Base-by-base conservation (phyloP, 192 early-diverging fungal genomes). In the Entophlyctis luteolus region DNA sequence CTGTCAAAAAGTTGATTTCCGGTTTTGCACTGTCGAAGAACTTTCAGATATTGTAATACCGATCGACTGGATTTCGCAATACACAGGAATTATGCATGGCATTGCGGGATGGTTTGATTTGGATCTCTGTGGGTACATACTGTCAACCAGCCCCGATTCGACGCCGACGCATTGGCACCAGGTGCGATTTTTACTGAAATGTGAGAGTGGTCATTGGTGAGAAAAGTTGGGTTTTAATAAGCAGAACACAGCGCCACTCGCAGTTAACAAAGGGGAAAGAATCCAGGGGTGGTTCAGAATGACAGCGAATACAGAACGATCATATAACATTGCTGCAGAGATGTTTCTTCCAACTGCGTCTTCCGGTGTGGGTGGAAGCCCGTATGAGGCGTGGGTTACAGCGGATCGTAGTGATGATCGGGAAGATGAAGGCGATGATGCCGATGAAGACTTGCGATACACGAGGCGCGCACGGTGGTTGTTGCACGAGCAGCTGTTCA, bases 161-260 rank as follows among this genome's bases (percentile, higher is more conserved):
- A 91, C 94, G 37, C 86, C 88, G 3, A 99, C 96, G 4, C 96
- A 99, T 71, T 99, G 96, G 96, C 96, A 98, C 67, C 96, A 98
- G 75, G 91, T 94, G 18, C 87, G 96, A 6, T 88, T 98, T 74
- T 65, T 98, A 59, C 85, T 96, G 32, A 88, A 88, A 71, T 76
- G 80, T 49, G 65, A 23, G 14, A 31, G 1, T 42, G 3, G 33
- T 49, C 38, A 62, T 4, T 25, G n/a, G n/a, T 4, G 46, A 42
- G n/a, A 12, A 42, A 14, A 54, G 20, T 59, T 59, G 12, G 32
- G 12, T 33, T 14, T 14, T 23, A 52, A 22, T 8, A 52, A 52
- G n/a, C 0, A 56, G 0, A 29, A 20, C 10, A 31, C 48, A 83
- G 93, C 96, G 75, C 96, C 96, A 6, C 72, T 99, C 29, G 96